Evolutionary conservation across 768 basidiomycete species (phyloP), one percentile per base, ranked within the genome.

Genomic region (Pleurotus tuber-regium): DNA sequence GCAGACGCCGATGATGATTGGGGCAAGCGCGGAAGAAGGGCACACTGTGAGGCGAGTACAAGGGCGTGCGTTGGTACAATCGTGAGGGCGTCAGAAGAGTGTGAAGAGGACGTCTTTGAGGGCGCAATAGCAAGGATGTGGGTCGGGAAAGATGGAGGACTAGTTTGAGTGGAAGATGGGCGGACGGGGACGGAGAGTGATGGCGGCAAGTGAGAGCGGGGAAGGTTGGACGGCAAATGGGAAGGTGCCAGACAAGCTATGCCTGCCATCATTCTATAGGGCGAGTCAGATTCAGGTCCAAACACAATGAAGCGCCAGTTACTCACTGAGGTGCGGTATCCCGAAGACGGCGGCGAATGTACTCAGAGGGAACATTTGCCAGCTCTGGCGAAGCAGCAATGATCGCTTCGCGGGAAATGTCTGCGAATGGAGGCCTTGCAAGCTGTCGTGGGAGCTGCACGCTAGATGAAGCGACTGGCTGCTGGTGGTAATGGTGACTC

Each of bases 361-460:
- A 91, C 55, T 86, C 83, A 40, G 80, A 65, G 4, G 88, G 86
- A 3, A 87, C 78, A 52, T 75, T 76, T 12, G 67, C 74, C 14
- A 91, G 75, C 50, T 83, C 83, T 52, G 86, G 83, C n/a, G 85
- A 80, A 54, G 80, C 76, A n/a, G 84, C 80, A 2, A 72, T 61
- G 58, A 92, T 70, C 31, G 80, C 78, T 33, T 82, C 81, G 40
- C 74, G 69, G 31, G 81, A 74, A 33, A 88, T 76, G 52, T 83
- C 79, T 33, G 70, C 60, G 56, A 78, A 84, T 2, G 73, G 66
- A 4, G 89, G 87, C 9, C 86, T 79, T 26, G 78, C 70, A 43
- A 91, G 82, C 33, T 73, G 80, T 50, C 87, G 79, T n/a, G 87
- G 89, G 19, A 91, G 80, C 58, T 88, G 84, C 9, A 89, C 74